Evolutionary conservation across 495 filamentous ascomycete species (phyloP), one percentile per base, ranked within the genome.

Genomic region (Daldinia decipiens): DNA sequence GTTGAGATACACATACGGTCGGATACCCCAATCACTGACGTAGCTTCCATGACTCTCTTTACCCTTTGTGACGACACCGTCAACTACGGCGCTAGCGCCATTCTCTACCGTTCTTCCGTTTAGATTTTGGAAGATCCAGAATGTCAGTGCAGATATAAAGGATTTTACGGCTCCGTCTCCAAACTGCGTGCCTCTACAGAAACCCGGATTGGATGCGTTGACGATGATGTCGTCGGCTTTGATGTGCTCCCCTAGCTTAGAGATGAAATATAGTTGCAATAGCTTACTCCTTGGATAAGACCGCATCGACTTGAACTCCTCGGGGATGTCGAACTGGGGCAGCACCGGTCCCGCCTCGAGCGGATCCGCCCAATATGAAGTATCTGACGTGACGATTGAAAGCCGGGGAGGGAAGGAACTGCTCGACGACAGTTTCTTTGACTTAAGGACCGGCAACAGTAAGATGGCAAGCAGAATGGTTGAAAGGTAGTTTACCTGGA

Each of bases 171-270:
- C 68, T 15, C 80, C 74, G 11, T 75, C 66, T 7, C 59, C 64
- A 11, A 84, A 71, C 1, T 68, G 66, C 3, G 83, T 84, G 8
- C 79, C 82, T 36, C 71, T 76, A 34, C 70, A 77, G 31, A 80
- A 66, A 11, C 82, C 84, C 0, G 84, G 83, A 58, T 86, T 81
- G 7, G 81, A 81, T 27, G 79, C 15, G 60, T 84, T 86, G 43
- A 87, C 67, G n/a, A 85, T 75, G 4, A 85, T 80, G 36, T 85
- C 82, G 27, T 80, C 62, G 54, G 75, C 26, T 21, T 52, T 63
- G 12, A 85, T 77, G n/a, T 73, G 63, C 24, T 83, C 75, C 17
- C 73, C 75, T 1, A 86, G 80, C 55, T 80, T 82, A 17, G 63
- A 74, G 17, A 84, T 52, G 59, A 82, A 84, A 17, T 83, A 58